phyloP scores from a whole-genome alignment of 148 eudicot genomes.

The Spergularia marina region DNA sequence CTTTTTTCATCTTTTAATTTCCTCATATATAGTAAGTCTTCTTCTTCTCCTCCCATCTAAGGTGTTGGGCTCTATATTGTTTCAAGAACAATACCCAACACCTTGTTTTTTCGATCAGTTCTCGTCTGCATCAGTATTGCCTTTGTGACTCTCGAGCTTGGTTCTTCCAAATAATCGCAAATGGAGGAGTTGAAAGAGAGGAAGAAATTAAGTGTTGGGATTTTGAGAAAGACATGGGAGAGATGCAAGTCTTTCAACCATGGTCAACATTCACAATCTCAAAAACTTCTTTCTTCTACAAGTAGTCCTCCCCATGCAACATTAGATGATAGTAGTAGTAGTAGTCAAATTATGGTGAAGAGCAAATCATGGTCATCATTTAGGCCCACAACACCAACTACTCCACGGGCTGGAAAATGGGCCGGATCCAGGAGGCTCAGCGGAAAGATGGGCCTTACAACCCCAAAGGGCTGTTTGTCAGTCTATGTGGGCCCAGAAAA shows the following conservation, averaged over 20 bases:
- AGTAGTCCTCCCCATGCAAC: neutral
- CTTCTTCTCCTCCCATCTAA: neutral
- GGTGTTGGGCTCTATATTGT: neutral
- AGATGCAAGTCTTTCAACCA: slow-evolving; percentile 49
- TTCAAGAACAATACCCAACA: neutral
- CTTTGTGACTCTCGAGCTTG: neutral
- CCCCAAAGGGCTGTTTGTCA: slow-evolving; percentile 64
- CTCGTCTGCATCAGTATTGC: neutral
- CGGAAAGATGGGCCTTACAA: slow-evolving; percentile 7
- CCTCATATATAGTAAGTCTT: neutral
- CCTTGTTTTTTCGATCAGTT: neutral
- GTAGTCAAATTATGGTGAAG: slow-evolving; percentile 27
- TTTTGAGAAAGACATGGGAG: slow-evolving; percentile 57
- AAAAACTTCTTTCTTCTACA: neutral
- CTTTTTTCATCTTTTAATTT: neutral
- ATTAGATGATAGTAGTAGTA: neutral
- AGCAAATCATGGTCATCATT: slow-evolving; percentile 41
- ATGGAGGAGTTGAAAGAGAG: slow-evolving; percentile 42
- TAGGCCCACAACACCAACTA: slow-evolving; percentile 11
- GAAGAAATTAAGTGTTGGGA: slow-evolving; percentile 37
- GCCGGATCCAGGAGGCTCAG: slow-evolving; percentile 8
- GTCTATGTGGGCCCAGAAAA: slow-evolving; percentile 74
- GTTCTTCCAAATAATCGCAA: neutral
- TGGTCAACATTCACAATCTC: slow-evolving; percentile 22
- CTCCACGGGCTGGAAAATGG: slow-evolving; percentile 4